Percentiles rank a stretch among this genome's conserved stretches.
Evolutionary conservation across 371 early-diverging fungal species (phyloP).

Genomic region (Mortierella sp.): DNA sequence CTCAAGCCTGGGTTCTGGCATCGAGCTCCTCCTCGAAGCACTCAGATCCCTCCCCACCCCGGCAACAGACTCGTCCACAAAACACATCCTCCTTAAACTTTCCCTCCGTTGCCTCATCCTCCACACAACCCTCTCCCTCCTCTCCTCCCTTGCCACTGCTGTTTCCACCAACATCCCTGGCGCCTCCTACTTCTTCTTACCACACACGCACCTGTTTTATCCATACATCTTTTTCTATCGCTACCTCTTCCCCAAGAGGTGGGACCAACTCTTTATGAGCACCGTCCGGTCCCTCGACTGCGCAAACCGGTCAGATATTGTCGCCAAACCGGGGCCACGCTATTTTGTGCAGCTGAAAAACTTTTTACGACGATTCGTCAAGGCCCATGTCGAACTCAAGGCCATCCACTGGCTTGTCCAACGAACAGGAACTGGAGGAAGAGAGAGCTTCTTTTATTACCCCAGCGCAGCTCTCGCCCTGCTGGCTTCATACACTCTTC

Average conservation of each 20-base stretch:
- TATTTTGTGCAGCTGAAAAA: constrained; percentile 15
- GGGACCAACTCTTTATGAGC: constrained; percentile 31
- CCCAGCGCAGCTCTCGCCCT: constrained; percentile 23
- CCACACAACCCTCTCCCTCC: not conserved
- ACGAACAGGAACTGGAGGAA: not conserved
- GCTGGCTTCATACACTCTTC: constrained; percentile 14
- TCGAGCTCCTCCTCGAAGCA: constrained; percentile 30
- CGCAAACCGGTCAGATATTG: constrained; percentile 35
- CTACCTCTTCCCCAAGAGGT: constrained; percentile 21
- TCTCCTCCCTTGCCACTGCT: not conserved
- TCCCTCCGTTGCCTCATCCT: constrained; percentile 29
- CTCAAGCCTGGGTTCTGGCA: constrained; percentile 28
- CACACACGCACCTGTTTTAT: constrained; percentile 19
- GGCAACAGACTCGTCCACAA: not conserved
- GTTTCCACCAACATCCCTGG: not conserved
- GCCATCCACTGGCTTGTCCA: constrained; percentile 13
- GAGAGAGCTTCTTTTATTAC: not conserved
- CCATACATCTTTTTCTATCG: constrained; percentile 25
- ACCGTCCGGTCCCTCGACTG: constrained; percentile 31
- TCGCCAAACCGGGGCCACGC: constrained; percentile 34
- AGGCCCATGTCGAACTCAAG: constrained; percentile 12
- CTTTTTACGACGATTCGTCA: constrained; percentile 8
- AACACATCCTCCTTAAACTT: not conserved
- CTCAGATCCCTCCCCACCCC: constrained; percentile 15
- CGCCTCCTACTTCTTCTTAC: not conserved